Percentiles rank a stretch among this genome's conserved stretches.
phyloP scores from a whole-genome alignment of 2,329 filamentous ascomycete genomes.

The Pseudogymnoascus sp. region DNA sequence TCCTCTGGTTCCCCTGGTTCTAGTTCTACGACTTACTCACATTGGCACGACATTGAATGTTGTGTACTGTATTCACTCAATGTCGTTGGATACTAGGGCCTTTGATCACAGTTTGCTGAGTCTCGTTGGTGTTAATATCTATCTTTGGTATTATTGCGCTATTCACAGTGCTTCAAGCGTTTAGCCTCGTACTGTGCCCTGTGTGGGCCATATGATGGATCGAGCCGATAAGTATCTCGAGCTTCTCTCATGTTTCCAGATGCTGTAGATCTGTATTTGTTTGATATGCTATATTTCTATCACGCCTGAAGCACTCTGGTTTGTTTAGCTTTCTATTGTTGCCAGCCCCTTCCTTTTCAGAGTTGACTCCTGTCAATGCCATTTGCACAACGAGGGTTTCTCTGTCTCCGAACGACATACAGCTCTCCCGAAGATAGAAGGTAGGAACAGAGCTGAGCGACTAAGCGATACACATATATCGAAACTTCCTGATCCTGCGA shows the following conservation, averaged over 20 bases:
- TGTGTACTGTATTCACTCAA: not conserved
- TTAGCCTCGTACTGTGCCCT: not conserved
- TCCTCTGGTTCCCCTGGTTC: not conserved
- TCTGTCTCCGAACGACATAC: no score
- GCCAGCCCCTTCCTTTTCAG: no score
- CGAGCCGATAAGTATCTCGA: not conserved
- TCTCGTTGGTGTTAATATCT: not conserved
- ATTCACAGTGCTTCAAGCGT: no score
- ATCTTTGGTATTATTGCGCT: no score
- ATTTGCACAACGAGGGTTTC: no score
- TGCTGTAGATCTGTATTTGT: not conserved
- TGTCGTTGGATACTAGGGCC: not conserved
- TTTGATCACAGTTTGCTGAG: no score
- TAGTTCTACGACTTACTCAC: not conserved
- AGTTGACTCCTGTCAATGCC: no score
- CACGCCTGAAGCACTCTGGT: not conserved
- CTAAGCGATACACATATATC: no score
- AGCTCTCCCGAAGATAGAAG: no score
- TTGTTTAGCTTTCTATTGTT: no score
- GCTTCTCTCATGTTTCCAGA: not conserved
- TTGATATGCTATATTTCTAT: not conserved
- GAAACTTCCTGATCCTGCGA: conserved; percentile 14
- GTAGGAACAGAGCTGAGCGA: no score
- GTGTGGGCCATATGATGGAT: not conserved
- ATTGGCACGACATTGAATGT: not conserved